Conservation (phyloP, 768 basidiomycete species). For the Termitomyces sp. region DNA sequence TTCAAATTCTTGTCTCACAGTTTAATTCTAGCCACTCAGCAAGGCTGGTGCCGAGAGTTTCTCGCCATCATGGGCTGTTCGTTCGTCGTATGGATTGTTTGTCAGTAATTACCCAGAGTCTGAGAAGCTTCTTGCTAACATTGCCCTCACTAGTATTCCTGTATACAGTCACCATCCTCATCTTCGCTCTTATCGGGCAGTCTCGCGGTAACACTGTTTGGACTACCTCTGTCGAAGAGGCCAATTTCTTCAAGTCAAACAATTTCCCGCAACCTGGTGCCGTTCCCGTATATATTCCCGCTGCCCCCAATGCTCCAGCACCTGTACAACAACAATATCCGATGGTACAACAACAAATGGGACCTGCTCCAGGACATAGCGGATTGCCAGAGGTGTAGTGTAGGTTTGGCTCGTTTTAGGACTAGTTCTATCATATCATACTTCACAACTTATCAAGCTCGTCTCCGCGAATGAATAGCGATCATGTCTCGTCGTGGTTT, state of each 20-base stretch:
- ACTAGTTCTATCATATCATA: neutral
- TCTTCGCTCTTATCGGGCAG: constrained; percentile 4
- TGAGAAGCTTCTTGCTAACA: neutral
- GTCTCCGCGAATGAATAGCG: neutral
- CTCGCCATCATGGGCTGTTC: constrained; percentile 10
- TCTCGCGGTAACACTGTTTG: constrained; percentile 11
- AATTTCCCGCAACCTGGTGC: neutral
- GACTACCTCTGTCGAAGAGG: constrained; percentile 3
- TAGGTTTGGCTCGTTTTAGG: neutral
- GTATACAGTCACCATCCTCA: constrained; percentile 9
- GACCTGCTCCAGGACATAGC: neutral
- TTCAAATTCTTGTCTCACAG: neutral
- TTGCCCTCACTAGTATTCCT: constrained; percentile 5
- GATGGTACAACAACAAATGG: neutral
- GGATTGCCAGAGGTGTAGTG: neutral
- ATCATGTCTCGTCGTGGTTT: neutral
- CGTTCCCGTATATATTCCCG: neutral
- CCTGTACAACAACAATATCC: neutral
- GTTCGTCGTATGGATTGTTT: constrained; percentile 10
- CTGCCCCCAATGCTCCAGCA: neutral
- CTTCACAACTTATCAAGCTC: neutral
- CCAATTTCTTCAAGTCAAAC: constrained; percentile 4
- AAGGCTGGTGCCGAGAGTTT: constrained; percentile 11
- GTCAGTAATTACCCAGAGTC: constrained; percentile 1
- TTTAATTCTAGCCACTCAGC: neutral